Conservation (phyloP, 768 basidiomycete species). For the Leccinum boreale region DNA sequence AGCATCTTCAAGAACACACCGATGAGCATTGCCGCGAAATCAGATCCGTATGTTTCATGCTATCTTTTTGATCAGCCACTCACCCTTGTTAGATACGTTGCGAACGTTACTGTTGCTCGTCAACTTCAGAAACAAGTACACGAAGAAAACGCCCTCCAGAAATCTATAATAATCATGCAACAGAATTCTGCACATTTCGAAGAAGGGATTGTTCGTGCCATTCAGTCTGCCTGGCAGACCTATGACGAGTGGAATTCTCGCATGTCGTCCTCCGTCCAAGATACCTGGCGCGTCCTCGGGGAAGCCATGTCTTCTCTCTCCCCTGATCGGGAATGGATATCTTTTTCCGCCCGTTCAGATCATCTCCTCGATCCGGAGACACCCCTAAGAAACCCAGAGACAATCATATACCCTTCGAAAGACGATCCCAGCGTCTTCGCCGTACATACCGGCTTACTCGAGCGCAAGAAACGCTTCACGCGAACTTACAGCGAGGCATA, state of each 20-base stretch:
- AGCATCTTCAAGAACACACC: conserved; percentile 96
- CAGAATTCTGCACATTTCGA: conserved; percentile 97
- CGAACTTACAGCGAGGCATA: conserved; percentile 80
- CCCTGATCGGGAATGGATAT: conserved; percentile 92
- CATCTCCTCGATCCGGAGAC: conserved; percentile 97
- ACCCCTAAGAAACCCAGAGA: conserved; percentile 74
- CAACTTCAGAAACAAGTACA: conserved; percentile 91
- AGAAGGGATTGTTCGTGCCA: conserved; percentile 89
- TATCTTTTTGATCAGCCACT: background rate
- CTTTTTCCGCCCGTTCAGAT: conserved; percentile 89
- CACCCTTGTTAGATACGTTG: conserved; percentile 47
- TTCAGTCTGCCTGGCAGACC: conserved; percentile 97
- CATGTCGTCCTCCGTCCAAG: conserved; percentile 67
- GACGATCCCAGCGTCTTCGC: conserved; percentile 83
- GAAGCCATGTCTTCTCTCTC: conserved; percentile 73
- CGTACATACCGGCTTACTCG: conserved; percentile 86
- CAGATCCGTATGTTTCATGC: conserved; percentile 10
- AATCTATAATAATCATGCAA: conserved; percentile 97
- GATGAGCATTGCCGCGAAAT: conserved; percentile 67
- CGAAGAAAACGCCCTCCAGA: conserved; percentile 97
- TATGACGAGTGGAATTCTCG: conserved; percentile 94
- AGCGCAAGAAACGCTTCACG: conserved; percentile 95
- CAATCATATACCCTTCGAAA: conserved; percentile 84
- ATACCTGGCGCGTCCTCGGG: conserved; percentile 70
- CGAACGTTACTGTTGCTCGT: conserved; percentile 66